A percentile compares a stretch with the other conserved stretches of the same genome.
Conservation (phyloP, 768 basidiomycete genomes). For the Lentinus tigrinus region DNA sequence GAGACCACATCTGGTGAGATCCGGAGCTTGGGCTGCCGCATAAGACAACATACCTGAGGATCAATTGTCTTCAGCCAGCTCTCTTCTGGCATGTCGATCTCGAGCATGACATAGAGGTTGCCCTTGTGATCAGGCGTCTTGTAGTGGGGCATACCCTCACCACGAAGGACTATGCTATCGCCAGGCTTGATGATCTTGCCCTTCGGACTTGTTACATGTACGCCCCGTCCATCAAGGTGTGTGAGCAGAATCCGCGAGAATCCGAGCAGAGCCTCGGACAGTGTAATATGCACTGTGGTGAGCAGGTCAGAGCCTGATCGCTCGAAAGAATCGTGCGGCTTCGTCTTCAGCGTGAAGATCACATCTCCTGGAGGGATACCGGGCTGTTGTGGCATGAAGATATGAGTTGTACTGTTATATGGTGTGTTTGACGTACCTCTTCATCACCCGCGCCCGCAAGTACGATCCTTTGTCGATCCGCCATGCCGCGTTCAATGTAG, state of each 20-base stretch:
- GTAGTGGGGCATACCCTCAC: constrained; percentile 88
- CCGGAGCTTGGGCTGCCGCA: not conserved
- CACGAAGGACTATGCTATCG: constrained; percentile 70
- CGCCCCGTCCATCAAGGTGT: constrained; percentile 92
- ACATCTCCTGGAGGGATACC: constrained; percentile 88
- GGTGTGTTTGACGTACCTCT: constrained; percentile 48
- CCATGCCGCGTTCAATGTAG: constrained; percentile 83
- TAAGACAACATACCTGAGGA: constrained; percentile 41
- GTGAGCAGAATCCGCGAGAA: constrained; percentile 88
- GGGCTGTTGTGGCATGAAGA: constrained; percentile 48
- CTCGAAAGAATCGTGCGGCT: constrained; percentile 77
- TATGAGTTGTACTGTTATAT: not conserved
- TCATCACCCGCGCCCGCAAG: constrained; percentile 93
- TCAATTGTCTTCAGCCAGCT: constrained; percentile 75
- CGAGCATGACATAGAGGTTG: constrained; percentile 78
- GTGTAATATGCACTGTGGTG: constrained; percentile 77
- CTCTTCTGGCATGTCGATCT: constrained; percentile 84
- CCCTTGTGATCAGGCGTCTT: constrained; percentile 68
- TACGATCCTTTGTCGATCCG: constrained; percentile 80
- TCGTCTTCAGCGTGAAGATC: constrained; percentile 71
- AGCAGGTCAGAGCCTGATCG: constrained; percentile 80
- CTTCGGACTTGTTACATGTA: constrained; percentile 71
- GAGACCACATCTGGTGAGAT: not conserved
- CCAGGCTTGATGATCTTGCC: constrained; percentile 76
- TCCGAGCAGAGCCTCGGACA: constrained; percentile 94